Conservation (phyloP, 2,329 filamentous ascomycete species). For the Magnaporthiopsis incrustans region DNA sequence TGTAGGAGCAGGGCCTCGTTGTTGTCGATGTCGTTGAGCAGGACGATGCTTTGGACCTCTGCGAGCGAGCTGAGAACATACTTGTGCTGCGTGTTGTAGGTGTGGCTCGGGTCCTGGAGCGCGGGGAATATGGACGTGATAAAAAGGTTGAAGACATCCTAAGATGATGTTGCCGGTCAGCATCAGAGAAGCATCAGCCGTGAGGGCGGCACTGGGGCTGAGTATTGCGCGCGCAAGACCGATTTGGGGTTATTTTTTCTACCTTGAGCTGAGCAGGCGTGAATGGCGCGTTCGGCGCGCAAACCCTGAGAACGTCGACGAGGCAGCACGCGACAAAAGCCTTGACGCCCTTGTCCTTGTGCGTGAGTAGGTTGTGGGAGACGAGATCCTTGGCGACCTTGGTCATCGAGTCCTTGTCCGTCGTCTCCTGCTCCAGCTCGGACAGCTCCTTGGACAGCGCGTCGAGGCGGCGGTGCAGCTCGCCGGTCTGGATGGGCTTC, state of each 20-base stretch:
- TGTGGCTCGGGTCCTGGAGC: conserved; percentile 75
- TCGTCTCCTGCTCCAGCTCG: conserved; percentile 79
- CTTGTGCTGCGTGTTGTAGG: conserved; percentile 89
- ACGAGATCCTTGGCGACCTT: conserved; percentile 81
- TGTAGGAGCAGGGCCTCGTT: conserved; percentile 71
- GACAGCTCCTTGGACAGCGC: conserved; percentile 73
- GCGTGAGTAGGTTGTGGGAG: conserved; percentile 70
- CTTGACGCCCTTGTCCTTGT: conserved; percentile 90
- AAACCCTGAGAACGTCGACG: conserved; percentile 86
- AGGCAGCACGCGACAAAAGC: conserved; percentile 84
- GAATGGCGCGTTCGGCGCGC: conserved; percentile 91
- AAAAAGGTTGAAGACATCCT: conserved; percentile 93
- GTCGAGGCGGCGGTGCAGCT: conserved; percentile 75
- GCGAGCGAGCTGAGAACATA: conserved; percentile 83
- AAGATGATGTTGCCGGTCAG: conserved; percentile 3
- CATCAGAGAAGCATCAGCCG: conserved; percentile 1
- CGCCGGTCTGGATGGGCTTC: conserved; percentile 75
- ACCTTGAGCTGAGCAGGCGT: conserved; percentile 86
- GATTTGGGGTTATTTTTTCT: conserved; percentile 16
- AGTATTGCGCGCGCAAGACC: not conserved
- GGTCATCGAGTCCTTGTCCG: conserved; percentile 73
- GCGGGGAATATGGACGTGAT: conserved; percentile 76
- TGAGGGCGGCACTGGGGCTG: not conserved
- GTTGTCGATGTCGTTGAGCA: conserved; percentile 80
- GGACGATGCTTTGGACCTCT: conserved; percentile 88